A percentile compares a stretch with the other conserved stretches of the same genome.
Evolutionary conservation across 306 rosid species (phyloP).

Genomic region (Cicer cuneatum): DNA sequence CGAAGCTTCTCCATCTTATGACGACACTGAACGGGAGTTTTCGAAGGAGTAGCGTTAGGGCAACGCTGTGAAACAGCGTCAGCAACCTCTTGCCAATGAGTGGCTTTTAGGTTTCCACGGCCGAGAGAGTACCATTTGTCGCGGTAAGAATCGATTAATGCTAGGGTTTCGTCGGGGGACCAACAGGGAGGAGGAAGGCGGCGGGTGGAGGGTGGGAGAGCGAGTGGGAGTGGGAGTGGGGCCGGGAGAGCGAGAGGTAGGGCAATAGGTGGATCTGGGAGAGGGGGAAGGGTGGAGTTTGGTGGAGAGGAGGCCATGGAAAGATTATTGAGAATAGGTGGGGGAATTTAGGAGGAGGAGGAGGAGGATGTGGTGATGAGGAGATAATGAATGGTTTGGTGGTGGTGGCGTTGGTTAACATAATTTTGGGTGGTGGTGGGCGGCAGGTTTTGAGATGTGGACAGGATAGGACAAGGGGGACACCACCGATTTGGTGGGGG

Average conservation of each 20-base stretch:
- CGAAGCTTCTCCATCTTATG: slow-evolving; percentile 99
- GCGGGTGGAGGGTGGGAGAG: slow-evolving; percentile 55
- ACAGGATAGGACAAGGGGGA: slow-evolving; percentile 66
- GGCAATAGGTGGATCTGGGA: slow-evolving; percentile 50
- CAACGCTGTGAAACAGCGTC: slow-evolving; percentile 71
- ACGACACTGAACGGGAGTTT: slow-evolving; percentile 99
- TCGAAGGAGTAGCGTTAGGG: slow-evolving; percentile 79
- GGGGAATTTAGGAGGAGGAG: not conserved
- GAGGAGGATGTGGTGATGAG: slow-evolving; percentile 6
- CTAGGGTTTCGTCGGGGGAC: slow-evolving; percentile 94
- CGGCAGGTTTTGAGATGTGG: slow-evolving; percentile 84
- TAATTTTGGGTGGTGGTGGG: slow-evolving; percentile 56
- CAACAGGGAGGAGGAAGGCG: slow-evolving; percentile 98
- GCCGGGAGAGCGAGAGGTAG: slow-evolving; percentile 56
- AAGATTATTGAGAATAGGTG: not conserved
- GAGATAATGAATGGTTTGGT: slow-evolving; percentile 7
- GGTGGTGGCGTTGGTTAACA: slow-evolving; percentile 58
- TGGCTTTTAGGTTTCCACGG: slow-evolving; percentile 90
- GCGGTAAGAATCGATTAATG: slow-evolving; percentile 86
- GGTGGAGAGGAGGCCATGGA: slow-evolving; percentile 61
- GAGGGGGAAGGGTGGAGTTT: slow-evolving; percentile 30
- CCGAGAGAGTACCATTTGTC: slow-evolving; percentile 98
- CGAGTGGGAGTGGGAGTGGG: slow-evolving; percentile 40
- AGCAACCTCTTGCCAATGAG: slow-evolving; percentile 98
- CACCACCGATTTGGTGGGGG: slow-evolving; percentile 87